Evolutionary conservation across 2,329 filamentous ascomycete genomes (phyloP), one percentile per base, ranked within the genome.

Genomic region (Curvularia eragrostidis): DNA sequence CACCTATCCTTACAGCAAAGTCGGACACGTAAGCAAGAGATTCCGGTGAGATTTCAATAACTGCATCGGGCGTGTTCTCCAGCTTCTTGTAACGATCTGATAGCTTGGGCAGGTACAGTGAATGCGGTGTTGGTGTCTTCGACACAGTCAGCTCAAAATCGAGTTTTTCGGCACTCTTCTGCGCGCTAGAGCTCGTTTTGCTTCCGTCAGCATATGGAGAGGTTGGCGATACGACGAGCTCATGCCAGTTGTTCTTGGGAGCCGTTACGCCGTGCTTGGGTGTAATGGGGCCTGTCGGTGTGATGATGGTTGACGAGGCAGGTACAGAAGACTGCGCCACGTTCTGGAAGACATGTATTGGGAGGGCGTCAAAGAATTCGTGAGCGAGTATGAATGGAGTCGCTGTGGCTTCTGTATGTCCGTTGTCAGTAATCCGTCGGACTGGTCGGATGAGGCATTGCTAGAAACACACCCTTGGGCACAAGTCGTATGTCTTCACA

Each of bases 291-390:
- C 82, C 80, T 24, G 82, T 83, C 2, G 83, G 81, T 36, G 80
- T 80, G n/a, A 82, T 69, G 65, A 77, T 75, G 5, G 78, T 71
- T 36, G 82, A 73, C 61, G 63, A 76, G 61, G 67, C 78, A 52
- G 71, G 65, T 54, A 75, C 54, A 63, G 64, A 61, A 62, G 72
- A 62, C 80, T 80, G 43, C 1, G 83, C 75, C 49, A 94, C 84
- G 13, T 91, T 89, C 76, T 98, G 90, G 75, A 99, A 99, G 59
- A 91, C 89, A 76, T 99, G 93, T 67, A 99, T 97, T 32, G 95
- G 95, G 0, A 99, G 87, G 2, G 95, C 95, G 68, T 99, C 95
- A 79, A 99, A 99, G 82, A 99, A 98, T 75, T 99, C 95, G 75
- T 99, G 95, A 4, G 95, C 95, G 48, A 98, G 86, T 59, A 99